These are phyloP conservation scores for Dioszegia aurantiaca DNA, from an alignment of 768 basidiomycete genomes.

Conservation along the genomic window DNA sequence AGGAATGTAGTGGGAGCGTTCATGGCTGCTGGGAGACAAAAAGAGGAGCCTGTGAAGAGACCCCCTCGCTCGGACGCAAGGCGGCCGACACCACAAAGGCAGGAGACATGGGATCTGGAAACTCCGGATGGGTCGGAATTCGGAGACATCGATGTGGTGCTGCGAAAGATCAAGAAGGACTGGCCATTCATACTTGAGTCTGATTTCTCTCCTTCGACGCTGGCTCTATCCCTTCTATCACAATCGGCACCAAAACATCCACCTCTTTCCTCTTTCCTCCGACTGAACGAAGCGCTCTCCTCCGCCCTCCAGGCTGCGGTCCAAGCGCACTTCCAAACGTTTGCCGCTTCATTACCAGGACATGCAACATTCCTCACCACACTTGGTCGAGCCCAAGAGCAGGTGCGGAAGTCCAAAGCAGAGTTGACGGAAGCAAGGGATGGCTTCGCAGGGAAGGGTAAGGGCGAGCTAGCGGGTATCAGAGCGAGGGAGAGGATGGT, in stretches of 20 bases:
- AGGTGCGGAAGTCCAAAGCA: constrained; percentile 68
- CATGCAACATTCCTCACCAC: constrained; percentile 75
- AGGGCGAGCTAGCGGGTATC: constrained; percentile 53
- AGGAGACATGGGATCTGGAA: constrained; percentile 31
- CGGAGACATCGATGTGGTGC: constrained; percentile 83
- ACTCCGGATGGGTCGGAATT: constrained; percentile 54
- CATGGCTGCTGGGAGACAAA: constrained; percentile 31
- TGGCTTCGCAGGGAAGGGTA: constrained; percentile 63
- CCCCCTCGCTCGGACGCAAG: constrained; percentile 28
- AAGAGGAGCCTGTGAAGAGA: constrained; percentile 19
- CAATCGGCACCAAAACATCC: constrained; percentile 27
- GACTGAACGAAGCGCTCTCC: constrained; percentile 44
- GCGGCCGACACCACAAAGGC: constrained; percentile 10
- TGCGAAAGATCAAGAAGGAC: constrained; percentile 80
- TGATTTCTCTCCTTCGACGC: constrained; percentile 83
- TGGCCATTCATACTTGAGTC: constrained; percentile 71
- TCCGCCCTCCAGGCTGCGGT: constrained; percentile 48
- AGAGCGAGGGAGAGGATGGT: constrained; percentile 86
- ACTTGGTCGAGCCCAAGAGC: constrained; percentile 68
- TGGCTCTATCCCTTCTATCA: constrained; percentile 77
- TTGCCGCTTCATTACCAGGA: constrained; percentile 88
- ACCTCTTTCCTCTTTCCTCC: constrained; percentile 39
- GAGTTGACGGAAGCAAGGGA: constrained; percentile 70
- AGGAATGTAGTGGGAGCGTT: constrained; percentile 46
- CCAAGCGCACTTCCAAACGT: constrained; percentile 85